Conservation (phyloP, 257 asterid genomes). For the Avicennia marina region DNA sequence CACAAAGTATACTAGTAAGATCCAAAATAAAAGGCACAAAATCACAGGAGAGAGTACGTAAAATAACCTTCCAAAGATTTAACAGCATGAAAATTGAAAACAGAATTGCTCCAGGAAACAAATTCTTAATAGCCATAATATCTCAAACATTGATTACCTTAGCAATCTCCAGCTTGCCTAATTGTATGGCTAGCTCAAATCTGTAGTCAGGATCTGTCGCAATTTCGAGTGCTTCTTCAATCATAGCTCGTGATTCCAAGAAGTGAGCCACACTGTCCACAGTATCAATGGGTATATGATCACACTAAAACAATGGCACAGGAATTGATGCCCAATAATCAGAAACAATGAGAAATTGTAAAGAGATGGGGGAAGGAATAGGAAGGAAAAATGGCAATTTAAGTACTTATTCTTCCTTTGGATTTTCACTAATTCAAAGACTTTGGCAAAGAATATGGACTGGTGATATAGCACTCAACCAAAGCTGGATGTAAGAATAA, state of each 20-base stretch:
- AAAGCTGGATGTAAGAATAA: no score
- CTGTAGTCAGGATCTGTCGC: conserved; percentile 92
- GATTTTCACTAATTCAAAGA: background rate
- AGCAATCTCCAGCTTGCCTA: conserved; percentile 81
- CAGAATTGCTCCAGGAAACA: conserved; percentile 1
- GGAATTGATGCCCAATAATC: background rate
- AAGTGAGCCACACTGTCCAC: conserved; percentile 7
- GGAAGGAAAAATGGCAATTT: conserved; percentile 1
- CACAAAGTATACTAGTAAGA: conserved; percentile 11
- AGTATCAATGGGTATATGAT: conserved; percentile 17
- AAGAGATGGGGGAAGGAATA: background rate
- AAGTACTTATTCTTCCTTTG: background rate
- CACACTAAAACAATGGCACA: conserved; percentile 8
- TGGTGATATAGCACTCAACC: no score
- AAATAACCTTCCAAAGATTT: conserved; percentile 7
- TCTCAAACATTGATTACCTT: conserved; percentile 42
- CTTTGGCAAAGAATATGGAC: no score
- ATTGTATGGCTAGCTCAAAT: conserved; percentile 92
- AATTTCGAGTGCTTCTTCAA: conserved; percentile 84
- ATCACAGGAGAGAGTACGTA: background rate
- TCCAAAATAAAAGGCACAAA: conserved; percentile 10
- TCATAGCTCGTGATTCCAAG: conserved; percentile 77
- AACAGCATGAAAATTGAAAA: background rate
- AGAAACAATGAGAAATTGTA: conserved; percentile 13
- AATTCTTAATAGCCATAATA: background rate